A percentile compares a stretch with the other conserved stretches of the same genome.
Conservation (phyloP, 1,139 yeast species). For the Saccharomyces hybrid region DNA sequence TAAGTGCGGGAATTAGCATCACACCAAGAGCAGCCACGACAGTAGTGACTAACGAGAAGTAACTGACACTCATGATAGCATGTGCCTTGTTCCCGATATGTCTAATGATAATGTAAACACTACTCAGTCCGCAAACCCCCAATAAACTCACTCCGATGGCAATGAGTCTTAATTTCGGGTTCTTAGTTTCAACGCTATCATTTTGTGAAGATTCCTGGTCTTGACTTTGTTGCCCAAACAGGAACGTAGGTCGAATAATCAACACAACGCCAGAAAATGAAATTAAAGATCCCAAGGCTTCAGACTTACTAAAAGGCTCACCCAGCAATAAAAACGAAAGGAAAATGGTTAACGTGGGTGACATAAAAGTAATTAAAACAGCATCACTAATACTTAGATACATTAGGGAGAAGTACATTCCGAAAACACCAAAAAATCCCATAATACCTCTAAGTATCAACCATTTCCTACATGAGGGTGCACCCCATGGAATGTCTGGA, state of each 20-base stretch:
- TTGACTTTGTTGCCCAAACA: conserved; percentile 42
- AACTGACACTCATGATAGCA: conserved; percentile 70
- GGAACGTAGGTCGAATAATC: conserved; percentile 71
- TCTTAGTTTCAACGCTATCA: conserved; percentile 27
- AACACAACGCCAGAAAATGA: conserved; percentile 71
- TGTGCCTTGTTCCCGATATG: conserved; percentile 73
- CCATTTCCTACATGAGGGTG: conserved; percentile 47
- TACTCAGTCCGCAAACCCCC: conserved; percentile 66
- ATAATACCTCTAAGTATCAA: conserved; percentile 58
- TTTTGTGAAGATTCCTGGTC: conserved; percentile 10
- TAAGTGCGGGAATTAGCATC: conserved; percentile 48
- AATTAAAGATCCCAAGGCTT: conserved; percentile 59
- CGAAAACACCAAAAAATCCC: conserved; percentile 77
- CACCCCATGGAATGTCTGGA: conserved; percentile 67
- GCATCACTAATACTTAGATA: conserved; percentile 74
- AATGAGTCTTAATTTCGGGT: conserved; percentile 30
- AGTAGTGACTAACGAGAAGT: conserved; percentile 58
- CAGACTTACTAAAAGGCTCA: conserved; percentile 61
- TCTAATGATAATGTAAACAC: conserved; percentile 64
- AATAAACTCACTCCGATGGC: conserved; percentile 62
- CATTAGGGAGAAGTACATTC: conserved; percentile 65
- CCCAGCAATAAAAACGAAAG: conserved; percentile 61
- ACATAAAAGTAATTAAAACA: conserved; percentile 68
- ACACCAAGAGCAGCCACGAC: conserved; percentile 51
- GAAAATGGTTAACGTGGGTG: conserved; percentile 72